These are phyloP conservation scores for Citeromyces hawaiiensis DNA, from an alignment of 1,139 yeast genomes.

Conservation along the genomic window DNA sequence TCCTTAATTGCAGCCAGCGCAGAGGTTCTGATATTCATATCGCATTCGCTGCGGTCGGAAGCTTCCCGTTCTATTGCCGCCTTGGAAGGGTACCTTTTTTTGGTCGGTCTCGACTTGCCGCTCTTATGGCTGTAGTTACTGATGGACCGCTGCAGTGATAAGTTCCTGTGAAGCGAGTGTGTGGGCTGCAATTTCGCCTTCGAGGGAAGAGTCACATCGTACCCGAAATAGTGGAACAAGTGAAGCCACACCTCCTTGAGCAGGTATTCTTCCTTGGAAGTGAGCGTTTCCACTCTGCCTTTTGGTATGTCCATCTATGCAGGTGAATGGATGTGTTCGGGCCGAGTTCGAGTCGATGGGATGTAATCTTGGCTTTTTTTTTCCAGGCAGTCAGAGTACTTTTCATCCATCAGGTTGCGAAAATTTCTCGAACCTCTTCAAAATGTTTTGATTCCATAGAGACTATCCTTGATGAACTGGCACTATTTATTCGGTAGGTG, in stretches of 20 bases:
- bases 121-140: constrained; percentile 6
- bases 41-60: constrained; percentile 10
- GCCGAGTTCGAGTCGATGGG: neutral
- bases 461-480: too few relatives aligned
- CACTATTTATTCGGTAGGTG: too few relatives aligned
- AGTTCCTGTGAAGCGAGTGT: constrained; percentile 8
- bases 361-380: neutral
- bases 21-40: constrained; percentile 14
- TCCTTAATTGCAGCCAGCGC: constrained; percentile 13
- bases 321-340: neutral
- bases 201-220: constrained; percentile 27
- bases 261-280: constrained; percentile 47
- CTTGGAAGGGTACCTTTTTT: neutral
- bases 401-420: too few relatives aligned
- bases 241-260: constrained; percentile 72
- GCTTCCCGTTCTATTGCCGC: constrained; percentile 6
- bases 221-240: constrained; percentile 47
- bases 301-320: constrained; percentile 11
- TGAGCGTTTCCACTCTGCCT: constrained; percentile 49
- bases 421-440: too few relatives aligned
- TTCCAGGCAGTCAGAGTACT: too few relatives aligned
- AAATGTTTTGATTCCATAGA: too few relatives aligned
- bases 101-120: neutral
- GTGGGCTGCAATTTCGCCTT: constrained; percentile 6
- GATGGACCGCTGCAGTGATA: constrained; percentile 2